phyloP scores from a whole-genome alignment of 345 rosid genomes.

The Diplotaxis tenuifolia region DNA sequence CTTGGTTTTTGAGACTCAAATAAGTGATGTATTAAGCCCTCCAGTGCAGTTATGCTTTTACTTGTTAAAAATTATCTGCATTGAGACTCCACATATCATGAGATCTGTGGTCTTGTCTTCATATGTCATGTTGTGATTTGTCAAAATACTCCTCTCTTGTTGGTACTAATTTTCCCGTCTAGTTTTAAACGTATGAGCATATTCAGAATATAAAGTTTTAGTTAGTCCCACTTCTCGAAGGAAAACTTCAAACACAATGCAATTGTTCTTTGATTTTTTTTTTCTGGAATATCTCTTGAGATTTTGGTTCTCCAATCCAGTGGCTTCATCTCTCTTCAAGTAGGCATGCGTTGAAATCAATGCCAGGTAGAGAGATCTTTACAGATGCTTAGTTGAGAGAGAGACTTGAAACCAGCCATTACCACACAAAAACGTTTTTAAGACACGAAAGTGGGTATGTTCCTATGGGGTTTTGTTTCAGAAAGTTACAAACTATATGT shows the following conservation, averaged over 20 bases:
- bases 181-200: neutral
- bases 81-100: neutral
- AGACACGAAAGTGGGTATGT: constrained; percentile 23
- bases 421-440: constrained; percentile 15
- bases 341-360: neutral
- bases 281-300: neutral
- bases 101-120: neutral
- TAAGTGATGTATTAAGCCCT: neutral
- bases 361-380: constrained; percentile 2
- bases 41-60: neutral
- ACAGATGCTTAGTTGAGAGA: constrained; percentile 4
- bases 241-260: neutral
- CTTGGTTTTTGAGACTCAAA: neutral
- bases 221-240: neutral
- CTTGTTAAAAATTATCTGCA: neutral
- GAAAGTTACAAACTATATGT: constrained; percentile 18
- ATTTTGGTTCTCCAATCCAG: neutral
- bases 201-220: neutral
- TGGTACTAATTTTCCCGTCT: neutral
- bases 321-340: constrained; percentile 24
- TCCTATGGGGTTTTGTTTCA: constrained; percentile 3
- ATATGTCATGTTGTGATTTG: neutral
- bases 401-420: constrained; percentile 29
- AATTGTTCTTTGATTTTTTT: neutral
- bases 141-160: neutral